Conservation (phyloP, 768 basidiomycete genomes). For the Mycena filopes region DNA sequence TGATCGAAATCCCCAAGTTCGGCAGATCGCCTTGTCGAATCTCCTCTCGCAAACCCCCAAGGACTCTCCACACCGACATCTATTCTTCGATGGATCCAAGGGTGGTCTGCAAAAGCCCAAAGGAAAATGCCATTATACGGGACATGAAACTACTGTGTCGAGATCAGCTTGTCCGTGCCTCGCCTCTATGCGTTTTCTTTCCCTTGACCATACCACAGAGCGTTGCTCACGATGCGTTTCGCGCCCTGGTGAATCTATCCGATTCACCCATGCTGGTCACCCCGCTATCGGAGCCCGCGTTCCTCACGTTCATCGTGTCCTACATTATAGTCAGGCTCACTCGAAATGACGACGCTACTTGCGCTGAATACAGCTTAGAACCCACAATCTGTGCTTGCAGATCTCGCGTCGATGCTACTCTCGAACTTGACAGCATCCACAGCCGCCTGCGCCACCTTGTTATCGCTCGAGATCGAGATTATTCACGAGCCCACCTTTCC, state of each 20-base stretch:
- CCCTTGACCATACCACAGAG: constrained; percentile 56
- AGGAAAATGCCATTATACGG: constrained; percentile 75
- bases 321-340: constrained; percentile 84
- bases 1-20: constrained; percentile 87
- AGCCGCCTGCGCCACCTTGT: constrained; percentile 68
- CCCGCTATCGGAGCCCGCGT: constrained; percentile 75
- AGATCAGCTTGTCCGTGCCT: constrained; percentile 77
- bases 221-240: constrained; percentile 94
- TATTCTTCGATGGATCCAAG: constrained; percentile 77
- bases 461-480: constrained; percentile 74
- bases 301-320: constrained; percentile 84
- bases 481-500: constrained; percentile 60
- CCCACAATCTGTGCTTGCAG: constrained; percentile 89
- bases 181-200: background rate
- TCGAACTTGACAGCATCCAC: constrained; percentile 92
- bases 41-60: constrained; percentile 83
- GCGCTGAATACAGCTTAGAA: constrained; percentile 61
- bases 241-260: constrained; percentile 92
- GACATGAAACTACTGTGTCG: constrained; percentile 89
- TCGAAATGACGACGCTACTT: background rate
- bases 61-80: constrained; percentile 73
- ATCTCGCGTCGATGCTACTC: constrained; percentile 96
- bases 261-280: constrained; percentile 79
- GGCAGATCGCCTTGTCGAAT: constrained; percentile 87
- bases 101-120: constrained; percentile 67